Evolutionary conservation across 2,329 filamentous ascomycete species (phyloP).

Genomic region (Talaromyces sp.): DNA sequence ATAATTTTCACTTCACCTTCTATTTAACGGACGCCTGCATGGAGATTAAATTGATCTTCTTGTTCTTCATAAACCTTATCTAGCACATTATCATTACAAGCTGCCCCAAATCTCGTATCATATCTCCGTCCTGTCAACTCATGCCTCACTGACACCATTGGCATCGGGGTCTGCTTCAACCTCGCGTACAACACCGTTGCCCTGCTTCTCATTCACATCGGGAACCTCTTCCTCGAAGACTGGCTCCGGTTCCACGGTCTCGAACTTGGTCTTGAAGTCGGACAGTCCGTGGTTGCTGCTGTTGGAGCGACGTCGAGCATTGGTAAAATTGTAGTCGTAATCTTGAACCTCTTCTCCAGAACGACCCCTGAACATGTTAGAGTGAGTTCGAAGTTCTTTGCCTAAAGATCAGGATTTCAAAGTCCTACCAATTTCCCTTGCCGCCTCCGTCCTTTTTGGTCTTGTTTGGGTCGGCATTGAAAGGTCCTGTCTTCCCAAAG

Average conservation of each 20-base stretch:
- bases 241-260: slow-evolving; percentile 81
- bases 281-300: slow-evolving; percentile 71
- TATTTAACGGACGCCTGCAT: too few relatives aligned
- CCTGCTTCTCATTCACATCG: slow-evolving; percentile 5
- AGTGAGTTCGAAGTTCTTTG: not conserved
- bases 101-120: not conserved
- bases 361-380: slow-evolving; percentile 62
- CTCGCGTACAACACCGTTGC: slow-evolving; percentile 1
- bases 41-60: not conserved
- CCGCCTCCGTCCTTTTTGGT: slow-evolving; percentile 95
- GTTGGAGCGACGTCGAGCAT: slow-evolving; percentile 88
- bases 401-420: not conserved
- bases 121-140: not conserved
- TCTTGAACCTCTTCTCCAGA: slow-evolving; percentile 81
- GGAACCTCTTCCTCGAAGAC: slow-evolving; percentile 82
- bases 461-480: slow-evolving; percentile 82
- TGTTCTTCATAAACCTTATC: not conserved
- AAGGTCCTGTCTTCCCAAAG: slow-evolving; percentile 83
- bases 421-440: slow-evolving; percentile 83
- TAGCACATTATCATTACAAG: not conserved
- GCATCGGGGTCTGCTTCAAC: not conserved
- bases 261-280: slow-evolving; percentile 96
- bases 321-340: slow-evolving; percentile 76
- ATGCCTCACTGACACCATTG: slow-evolving; percentile 1
- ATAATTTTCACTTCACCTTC: too few relatives aligned